Evolutionary conservation across 2,329 filamentous ascomycete species (phyloP), one percentile per base, ranked within the genome.

Genomic region (Pseudogymnoascus sp.): DNA sequence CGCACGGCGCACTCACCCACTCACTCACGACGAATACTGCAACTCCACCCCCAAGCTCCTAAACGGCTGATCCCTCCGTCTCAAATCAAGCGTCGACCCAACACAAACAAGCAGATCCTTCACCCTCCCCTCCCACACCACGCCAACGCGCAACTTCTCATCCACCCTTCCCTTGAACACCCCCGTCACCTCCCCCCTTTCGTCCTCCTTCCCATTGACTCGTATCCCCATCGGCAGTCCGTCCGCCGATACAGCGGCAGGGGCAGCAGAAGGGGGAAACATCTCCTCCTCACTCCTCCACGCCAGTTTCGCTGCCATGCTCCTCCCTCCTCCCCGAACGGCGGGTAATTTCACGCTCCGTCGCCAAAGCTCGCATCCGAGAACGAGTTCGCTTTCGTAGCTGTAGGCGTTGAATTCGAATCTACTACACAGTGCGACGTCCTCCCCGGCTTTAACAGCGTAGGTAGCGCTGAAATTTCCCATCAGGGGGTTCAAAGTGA

Each of bases 371-470:
- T 99, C 95, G 78, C 91, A 90, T 12, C 95, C 95, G 23, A 97
- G 84, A 25, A 92, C 88, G 80, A 96, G 88, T 64, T 95, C 90
- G 72, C 91, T 96, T 78, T 99, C 95, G 78, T 97, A 99, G 73
- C 91, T 96, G 77, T 97, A 97, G 60, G 97, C 89, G 72, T 99
- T 99, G 77, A 99, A 99, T 72, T 96, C 92, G 77, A 97, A 93
- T 60, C 89, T 87, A 21, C 92, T 96, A 67, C 92, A 95, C 60
- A 99, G 83, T 9, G 91, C 90, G 68, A 96, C 85, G 70, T 91
- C 86, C 36, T 84, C 84, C 2, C 91, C 91, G 1, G 93, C 93
- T 71, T 91, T 89, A 59, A 97, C 90, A 0, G 95, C 90, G 74
- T 99, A 99, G 14, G 87, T 96, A 37, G 92, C 91, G 63, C 89